Conservation (phyloP, 2,329 filamentous ascomycete species). For the Xylaria sp. region DNA sequence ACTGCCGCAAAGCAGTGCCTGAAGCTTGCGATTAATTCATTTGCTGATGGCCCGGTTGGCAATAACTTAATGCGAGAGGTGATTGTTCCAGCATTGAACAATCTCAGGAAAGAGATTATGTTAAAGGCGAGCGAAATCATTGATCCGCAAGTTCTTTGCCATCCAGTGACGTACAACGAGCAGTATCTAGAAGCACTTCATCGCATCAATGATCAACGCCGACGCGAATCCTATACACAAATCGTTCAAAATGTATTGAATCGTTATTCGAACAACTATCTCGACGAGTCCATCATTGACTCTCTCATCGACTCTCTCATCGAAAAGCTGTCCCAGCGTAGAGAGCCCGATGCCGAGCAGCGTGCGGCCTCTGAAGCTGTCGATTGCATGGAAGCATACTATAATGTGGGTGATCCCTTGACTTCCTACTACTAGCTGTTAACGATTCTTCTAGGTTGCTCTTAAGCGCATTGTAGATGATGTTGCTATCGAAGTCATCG, state of each 20-base stretch:
- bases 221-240: slow-evolving; percentile 26
- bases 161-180: slow-evolving; percentile 65
- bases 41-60: slow-evolving; percentile 54
- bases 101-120: slow-evolving; percentile 49
- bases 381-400: slow-evolving; percentile 52
- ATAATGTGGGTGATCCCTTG: slow-evolving; percentile 44
- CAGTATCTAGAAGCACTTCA: slow-evolving; percentile 50
- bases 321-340: slow-evolving; percentile 25
- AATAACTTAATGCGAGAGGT: slow-evolving; percentile 51
- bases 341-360: slow-evolving; percentile 43
- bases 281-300: not conserved
- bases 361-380: slow-evolving; percentile 49
- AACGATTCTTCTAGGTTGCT: slow-evolving; percentile 51
- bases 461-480: slow-evolving; percentile 57
- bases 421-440: not conserved
- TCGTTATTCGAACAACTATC: not conserved
- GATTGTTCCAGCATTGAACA: slow-evolving; percentile 54
- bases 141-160: slow-evolving; percentile 53
- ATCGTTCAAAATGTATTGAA: not conserved
- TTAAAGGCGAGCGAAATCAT: slow-evolving; percentile 58
- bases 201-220: slow-evolving; percentile 9
- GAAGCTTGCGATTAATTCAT: slow-evolving; percentile 55
- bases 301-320: slow-evolving; percentile 5
- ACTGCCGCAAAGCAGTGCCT: slow-evolving; percentile 60
- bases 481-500: slow-evolving; percentile 55